Conservation (phyloP, 2,329 filamentous ascomycete species). For the Orbilia ellipsospora region DNA sequence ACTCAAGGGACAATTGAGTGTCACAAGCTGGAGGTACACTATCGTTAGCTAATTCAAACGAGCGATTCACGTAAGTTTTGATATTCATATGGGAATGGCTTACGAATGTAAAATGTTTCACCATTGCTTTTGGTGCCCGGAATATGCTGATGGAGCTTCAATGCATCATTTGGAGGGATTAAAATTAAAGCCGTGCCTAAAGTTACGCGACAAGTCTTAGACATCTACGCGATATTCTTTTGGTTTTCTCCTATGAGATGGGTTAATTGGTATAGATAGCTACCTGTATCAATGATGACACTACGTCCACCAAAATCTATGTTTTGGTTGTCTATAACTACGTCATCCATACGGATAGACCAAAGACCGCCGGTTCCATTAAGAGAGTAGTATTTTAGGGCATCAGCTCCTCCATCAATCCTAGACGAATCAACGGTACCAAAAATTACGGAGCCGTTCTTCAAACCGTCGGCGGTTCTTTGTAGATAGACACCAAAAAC, state of each 20-base stretch:
- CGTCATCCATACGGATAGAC: constrained; percentile 77
- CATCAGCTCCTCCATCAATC: constrained; percentile 71
- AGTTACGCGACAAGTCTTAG: neutral
- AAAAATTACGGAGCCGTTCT: constrained; percentile 81
- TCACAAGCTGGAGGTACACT: constrained; percentile 73
- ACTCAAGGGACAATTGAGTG: constrained; percentile 70
- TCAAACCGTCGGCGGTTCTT: constrained; percentile 72
- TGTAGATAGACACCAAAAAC: constrained; percentile 66
- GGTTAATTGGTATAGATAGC: neutral
- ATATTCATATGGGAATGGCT: neutral
- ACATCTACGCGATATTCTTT: too few species aligned
- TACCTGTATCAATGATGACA: constrained; percentile 79
- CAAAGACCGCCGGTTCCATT: constrained; percentile 71
- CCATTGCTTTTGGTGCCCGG: constrained; percentile 70
- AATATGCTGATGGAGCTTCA: constrained; percentile 74
- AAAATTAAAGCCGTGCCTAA: constrained; percentile 67
- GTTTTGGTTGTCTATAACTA: constrained; percentile 71
- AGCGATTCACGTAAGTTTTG: neutral
- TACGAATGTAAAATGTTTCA: constrained; percentile 68
- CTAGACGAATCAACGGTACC: constrained; percentile 74
- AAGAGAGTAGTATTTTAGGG: constrained; percentile 73
- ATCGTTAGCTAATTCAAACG: neutral
- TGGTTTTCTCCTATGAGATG: neutral
- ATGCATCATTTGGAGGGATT: constrained; percentile 74
- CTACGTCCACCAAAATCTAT: constrained; percentile 67